Base-by-base conservation (phyloP, 805 yeast genomes). In the Ogataea haglerorum region DNA sequence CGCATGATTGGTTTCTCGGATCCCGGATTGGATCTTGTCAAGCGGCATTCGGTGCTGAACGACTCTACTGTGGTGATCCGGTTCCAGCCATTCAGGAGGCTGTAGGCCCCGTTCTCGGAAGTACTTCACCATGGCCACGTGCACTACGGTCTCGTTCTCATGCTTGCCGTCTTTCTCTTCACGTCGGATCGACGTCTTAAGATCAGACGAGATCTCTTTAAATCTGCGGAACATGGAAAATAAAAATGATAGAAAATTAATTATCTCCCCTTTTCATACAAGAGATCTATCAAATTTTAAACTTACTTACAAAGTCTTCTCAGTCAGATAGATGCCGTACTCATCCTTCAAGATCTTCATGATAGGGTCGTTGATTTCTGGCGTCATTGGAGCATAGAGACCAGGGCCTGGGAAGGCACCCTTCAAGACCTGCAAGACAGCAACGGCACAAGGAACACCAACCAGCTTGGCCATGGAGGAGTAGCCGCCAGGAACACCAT, bases 391-490 rank as follows among this genome's bases (percentile, higher is more conserved):
- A 40, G 97, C 98, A 54, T 81, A 74, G 62, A 93, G 75, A 55
- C 99, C 99, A 42, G 88, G 86, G 47, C 72, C 76, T 55, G 75
- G 74, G 53, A 76, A 72, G 16, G 82, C 78, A 52, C 96, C 96
- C 53, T 85, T 79, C 57, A 93, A 75, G 48, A 93, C 85, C 67
- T 85, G 83, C 69, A 80, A 79, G 45, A 85, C 75, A 22, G 98
- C 99, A 64, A 93, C 95, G 40, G 96, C 96, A 70, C 96, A 91
- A 53, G 99, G 99, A 49, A 89, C 91, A 73, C 99, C 99, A 41
- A 93, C 99, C 51, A 87, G 78, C 65, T 91, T 90, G 53, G 99
- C 99, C 99, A 93, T 93, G 25, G 98, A 90, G 29, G 95, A 84
- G 81, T 91, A 93, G 40, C 93, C 91, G 46, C 90, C 88, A 56